Percentiles rank a stretch among this genome's conserved stretches.
Evolutionary conservation across 371 early-diverging fungal genomes (phyloP).

Genomic region (Nematocida sp.): DNA sequence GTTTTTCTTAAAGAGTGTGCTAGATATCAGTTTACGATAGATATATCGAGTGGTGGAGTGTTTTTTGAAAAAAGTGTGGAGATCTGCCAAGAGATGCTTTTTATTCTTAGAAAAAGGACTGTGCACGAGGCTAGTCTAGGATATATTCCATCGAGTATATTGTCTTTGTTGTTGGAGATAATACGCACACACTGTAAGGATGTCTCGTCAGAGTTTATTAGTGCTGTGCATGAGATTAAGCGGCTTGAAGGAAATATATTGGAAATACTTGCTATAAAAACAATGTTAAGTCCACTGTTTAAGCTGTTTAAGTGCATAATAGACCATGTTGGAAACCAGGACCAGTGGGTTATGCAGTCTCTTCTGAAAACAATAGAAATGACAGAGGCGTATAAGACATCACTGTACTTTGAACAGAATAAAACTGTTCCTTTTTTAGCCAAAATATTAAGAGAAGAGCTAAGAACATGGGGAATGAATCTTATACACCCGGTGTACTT

Average conservation of each 20-base stretch:
- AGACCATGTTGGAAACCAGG: background rate
- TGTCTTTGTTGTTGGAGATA: constrained; percentile 7
- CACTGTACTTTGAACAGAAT: background rate
- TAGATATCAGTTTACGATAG: background rate
- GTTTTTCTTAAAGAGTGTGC: constrained; percentile 19
- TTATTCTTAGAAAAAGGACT: background rate
- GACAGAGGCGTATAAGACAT: background rate
- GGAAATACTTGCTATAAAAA: constrained; percentile 1
- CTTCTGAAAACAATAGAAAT: background rate
- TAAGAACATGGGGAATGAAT: constrained; percentile 4
- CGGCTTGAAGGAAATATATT: background rate
- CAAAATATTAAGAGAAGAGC: background rate
- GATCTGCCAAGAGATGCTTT: background rate
- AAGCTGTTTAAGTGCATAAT: constrained; percentile 12
- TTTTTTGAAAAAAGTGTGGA: constrained; percentile 6
- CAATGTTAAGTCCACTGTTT: background rate
- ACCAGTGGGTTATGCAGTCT: background rate
- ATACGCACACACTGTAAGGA: background rate
- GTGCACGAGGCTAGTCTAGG: background rate
- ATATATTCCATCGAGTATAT: constrained; percentile 8
- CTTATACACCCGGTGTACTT: background rate
- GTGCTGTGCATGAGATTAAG: background rate
- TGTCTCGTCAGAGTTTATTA: background rate
- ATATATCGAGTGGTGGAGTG: background rate
- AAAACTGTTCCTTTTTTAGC: constrained; percentile 1